A percentile compares a stretch with the other conserved stretches of the same genome.
Conservation (phyloP, 73 alveolate genomes). For the Paraurostyla sp. region DNA sequence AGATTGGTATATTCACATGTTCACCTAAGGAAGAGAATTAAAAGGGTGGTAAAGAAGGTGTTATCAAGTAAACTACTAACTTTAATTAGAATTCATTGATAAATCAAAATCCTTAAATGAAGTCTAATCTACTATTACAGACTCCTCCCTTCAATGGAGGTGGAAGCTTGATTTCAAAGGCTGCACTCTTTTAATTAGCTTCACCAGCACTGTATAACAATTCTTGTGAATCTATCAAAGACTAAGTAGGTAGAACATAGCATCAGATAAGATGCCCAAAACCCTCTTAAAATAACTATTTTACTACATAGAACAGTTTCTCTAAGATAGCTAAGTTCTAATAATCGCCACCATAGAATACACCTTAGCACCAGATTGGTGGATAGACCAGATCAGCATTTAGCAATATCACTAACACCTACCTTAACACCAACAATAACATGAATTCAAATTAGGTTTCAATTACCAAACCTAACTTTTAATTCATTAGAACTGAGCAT, state of each 20-base stretch:
- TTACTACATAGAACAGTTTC: neutral
- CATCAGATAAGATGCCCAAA: conserved; percentile 47
- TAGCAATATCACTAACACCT: conserved; percentile 17
- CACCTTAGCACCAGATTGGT: neutral
- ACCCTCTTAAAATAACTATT: neutral
- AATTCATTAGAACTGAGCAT: neutral
- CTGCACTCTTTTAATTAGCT: neutral
- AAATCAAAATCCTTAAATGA: neutral
- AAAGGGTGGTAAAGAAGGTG: neutral
- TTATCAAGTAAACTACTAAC: neutral
- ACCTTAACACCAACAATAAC: neutral
- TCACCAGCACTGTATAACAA: conserved; percentile 39
- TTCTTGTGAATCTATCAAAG: conserved; percentile 27
- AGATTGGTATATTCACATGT: neutral
- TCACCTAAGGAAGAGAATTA: neutral
- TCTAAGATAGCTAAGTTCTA: conserved; percentile 7
- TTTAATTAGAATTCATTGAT: neutral
- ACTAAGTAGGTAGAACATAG: neutral
- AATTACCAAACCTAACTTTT: neutral
- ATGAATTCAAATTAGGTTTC: neutral
- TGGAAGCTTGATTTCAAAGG: neutral
- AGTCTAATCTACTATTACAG: neutral
- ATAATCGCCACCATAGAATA: conserved; percentile 6
- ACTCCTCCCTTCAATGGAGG: neutral
- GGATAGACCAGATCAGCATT: conserved; percentile 28